phyloP scores from a whole-genome alignment of 495 filamentous ascomycete genomes.

The Penicillium coprophilum region DNA sequence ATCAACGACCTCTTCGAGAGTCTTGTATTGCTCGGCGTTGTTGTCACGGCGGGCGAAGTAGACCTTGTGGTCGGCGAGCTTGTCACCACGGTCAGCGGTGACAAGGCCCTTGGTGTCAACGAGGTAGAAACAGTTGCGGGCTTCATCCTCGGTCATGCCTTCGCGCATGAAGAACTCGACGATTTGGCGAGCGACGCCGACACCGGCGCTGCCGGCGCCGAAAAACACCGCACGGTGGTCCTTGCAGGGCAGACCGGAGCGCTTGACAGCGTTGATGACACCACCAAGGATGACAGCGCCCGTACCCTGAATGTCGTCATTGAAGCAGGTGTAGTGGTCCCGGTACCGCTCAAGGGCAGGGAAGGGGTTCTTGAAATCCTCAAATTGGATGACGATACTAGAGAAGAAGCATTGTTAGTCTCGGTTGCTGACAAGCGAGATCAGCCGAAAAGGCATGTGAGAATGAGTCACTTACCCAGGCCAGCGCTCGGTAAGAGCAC shows the following conservation, averaged over 20 bases:
- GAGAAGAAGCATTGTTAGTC: conserved; percentile 25
- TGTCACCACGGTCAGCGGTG: conserved; percentile 89
- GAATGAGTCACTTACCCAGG: conserved; percentile 57
- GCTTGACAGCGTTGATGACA: conserved; percentile 91
- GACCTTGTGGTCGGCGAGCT: conserved; percentile 93
- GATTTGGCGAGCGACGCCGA: conserved; percentile 95
- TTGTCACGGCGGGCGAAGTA: conserved; percentile 96
- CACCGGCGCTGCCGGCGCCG: conserved; percentile 91
- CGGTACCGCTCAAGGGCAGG: conserved; percentile 87
- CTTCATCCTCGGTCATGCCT: conserved; percentile 89
- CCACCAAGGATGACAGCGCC: conserved; percentile 92
- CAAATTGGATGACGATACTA: conserved; percentile 94
- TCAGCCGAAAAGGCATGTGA: conserved; percentile 23
- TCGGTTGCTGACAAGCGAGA: neutral
- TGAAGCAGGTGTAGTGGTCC: conserved; percentile 89
- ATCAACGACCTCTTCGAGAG: conserved; percentile 88
- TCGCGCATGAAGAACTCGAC: conserved; percentile 93
- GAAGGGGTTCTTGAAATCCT: conserved; percentile 99
- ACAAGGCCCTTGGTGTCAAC: conserved; percentile 97
- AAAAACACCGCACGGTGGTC: conserved; percentile 95
- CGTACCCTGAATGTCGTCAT: conserved; percentile 98
- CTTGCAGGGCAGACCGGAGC: conserved; percentile 79
- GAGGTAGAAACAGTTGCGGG: conserved; percentile 90
- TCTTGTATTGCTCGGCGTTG: conserved; percentile 83
- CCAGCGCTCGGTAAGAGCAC: conserved; percentile 81